phyloP scores from a whole-genome alignment of 106 monocot genomes.

The Iris macrosiphon region DNA sequence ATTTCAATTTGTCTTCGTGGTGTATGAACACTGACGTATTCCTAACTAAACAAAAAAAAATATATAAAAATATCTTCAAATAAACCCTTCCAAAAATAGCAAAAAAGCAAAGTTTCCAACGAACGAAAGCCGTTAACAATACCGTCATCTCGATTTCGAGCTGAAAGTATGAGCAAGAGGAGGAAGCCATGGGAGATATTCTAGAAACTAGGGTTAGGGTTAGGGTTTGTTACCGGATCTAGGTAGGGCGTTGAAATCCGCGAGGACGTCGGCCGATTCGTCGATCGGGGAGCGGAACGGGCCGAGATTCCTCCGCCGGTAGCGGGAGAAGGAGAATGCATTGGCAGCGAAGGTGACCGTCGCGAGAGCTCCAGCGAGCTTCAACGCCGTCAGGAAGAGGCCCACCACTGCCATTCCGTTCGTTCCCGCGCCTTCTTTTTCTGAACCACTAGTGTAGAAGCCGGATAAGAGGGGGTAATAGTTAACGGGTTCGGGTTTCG shows the following conservation, averaged over 20 bases:
- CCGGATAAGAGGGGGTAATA: not conserved
- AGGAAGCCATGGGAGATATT: no score
- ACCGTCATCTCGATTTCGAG: no score
- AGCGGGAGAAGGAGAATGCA: constrained; percentile 67
- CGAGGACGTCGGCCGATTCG: constrained; percentile 72
- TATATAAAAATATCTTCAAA: not conserved
- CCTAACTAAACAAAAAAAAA: not conserved
- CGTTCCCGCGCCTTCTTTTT: constrained; percentile 4
- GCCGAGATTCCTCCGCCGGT: constrained; percentile 52
- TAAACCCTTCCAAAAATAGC: not conserved
- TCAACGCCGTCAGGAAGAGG: constrained; percentile 50
- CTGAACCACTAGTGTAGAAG: no score
- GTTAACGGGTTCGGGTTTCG: no score
- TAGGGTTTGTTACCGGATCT: constrained; percentile 8
- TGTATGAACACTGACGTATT: no score
- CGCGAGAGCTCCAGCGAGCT: constrained; percentile 60
- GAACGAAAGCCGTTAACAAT: not conserved
- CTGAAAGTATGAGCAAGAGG: no score
- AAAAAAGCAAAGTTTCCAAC: not conserved
- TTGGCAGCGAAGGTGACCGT: constrained; percentile 65
- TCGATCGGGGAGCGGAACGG: constrained; percentile 77
- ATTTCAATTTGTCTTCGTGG: no score
- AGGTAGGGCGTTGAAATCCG: constrained; percentile 41
- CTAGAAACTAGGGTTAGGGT: not conserved
- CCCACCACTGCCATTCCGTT: constrained; percentile 31